Conservation (phyloP, 768 basidiomycete species). For the Macrolepiota dolichaula region DNA sequence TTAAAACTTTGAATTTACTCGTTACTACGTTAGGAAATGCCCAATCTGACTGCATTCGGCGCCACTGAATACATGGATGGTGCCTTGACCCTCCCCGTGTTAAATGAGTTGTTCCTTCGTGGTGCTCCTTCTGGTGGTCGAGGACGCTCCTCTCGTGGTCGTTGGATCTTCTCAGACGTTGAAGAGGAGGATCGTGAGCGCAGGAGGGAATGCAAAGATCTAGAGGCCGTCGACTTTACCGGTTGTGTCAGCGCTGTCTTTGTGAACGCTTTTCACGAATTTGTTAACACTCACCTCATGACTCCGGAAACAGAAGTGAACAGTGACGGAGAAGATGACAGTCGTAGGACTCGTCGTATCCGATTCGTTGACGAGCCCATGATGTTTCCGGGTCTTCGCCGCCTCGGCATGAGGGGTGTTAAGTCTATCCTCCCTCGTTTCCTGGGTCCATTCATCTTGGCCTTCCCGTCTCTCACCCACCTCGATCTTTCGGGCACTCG, state of each 20-base stretch:
- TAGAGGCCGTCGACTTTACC: conserved; percentile 90
- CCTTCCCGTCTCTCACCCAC: conserved; percentile 84
- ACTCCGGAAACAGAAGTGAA: conserved; percentile 38
- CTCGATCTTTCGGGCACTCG: conserved; percentile 93
- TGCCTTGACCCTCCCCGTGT: conserved; percentile 77
- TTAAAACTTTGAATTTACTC: conserved; percentile 11
- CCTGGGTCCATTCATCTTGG: conserved; percentile 69
- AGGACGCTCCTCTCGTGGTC: conserved; percentile 66
- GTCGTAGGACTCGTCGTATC: conserved; percentile 29
- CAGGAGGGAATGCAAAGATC: conserved; percentile 66
- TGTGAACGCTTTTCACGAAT: conserved; percentile 79
- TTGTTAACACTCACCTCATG: conserved; percentile 66
- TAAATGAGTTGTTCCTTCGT: conserved; percentile 88
- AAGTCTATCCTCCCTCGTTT: conserved; percentile 71
- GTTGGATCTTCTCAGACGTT: conserved; percentile 45
- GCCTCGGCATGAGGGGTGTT: conserved; percentile 79
- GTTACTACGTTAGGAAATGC: conserved; percentile 64
- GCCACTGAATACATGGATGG: conserved; percentile 99
- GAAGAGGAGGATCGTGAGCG: conserved; percentile 81
- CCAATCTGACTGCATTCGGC: conserved; percentile 84
- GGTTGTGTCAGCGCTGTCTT: conserved; percentile 94
- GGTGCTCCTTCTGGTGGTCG: conserved; percentile 69
- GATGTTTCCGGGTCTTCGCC: conserved; percentile 65
- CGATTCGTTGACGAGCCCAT: conserved; percentile 47
- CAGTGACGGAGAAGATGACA: conserved; percentile 38